Base-by-base conservation (phyloP, 2,329 filamentous ascomycete species). In the Didymella sp. region DNA sequence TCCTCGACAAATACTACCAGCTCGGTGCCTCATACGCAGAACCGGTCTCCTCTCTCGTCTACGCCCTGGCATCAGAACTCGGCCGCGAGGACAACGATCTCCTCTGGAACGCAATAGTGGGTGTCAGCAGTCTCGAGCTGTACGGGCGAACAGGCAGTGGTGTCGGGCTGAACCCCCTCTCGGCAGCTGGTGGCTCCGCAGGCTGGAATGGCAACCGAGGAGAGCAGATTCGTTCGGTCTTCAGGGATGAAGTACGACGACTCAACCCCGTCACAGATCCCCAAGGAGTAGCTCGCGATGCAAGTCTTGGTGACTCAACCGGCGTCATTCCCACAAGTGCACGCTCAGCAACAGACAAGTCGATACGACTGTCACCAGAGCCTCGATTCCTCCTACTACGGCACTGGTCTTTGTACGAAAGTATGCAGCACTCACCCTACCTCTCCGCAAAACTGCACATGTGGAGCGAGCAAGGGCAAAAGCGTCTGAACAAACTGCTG, bases 351-450 rank as follows among this genome's bases (percentile, higher is more conserved):
- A 94, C 93, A 51, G 95, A 99, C 76, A 96, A 87, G 9, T 90
- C 92, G 47, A 98, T 99, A 64, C 88, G 93, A 21, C 81, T 99
- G 35, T 96, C 93, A 0, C 95, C 95, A 0, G 95, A 99, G 72
- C 96, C 95, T 9, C 89, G 91, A 37, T 96, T 99, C 66, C 84
- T 98, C 24, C 85, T 99, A 0, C 91, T 98, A 50, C 84, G 95
- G 30, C 95, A 99, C 74, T 99, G 95, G 95, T 96, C 92, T 66
- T 81, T 99, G 13, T 98, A 98, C 76, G 95, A 99, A 71, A 96
- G 92, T 74, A 98, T 99, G 95, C 84, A 98, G 12, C 95, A 99
- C 75, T 97, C 93, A 0, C 93, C 94, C 0, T 98, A 97, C 71
- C 85, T 99, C 4, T 94, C 96, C 58, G 91, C 94, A 3, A 86